Conservation (phyloP, 345 rosid species). For the Acer yangbiense region DNA sequence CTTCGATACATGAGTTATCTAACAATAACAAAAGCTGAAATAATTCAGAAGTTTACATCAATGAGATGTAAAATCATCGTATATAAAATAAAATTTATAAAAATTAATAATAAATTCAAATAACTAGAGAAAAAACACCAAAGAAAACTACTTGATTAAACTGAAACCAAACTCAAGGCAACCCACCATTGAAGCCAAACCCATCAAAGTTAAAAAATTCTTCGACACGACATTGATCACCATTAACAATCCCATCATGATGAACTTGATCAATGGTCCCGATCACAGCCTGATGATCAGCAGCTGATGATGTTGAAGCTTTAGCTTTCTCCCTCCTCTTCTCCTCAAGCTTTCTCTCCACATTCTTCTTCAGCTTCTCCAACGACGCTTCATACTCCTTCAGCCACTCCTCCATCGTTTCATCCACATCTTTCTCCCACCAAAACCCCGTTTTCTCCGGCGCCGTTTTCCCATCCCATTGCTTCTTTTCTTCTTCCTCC, state of each 20-base stretch:
- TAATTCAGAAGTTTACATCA: too few relatives aligned
- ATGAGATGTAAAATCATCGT: too few relatives aligned
- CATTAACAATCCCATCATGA: too few relatives aligned
- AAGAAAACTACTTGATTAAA: background rate
- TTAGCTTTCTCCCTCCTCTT: background rate
- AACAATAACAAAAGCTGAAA: too few relatives aligned
- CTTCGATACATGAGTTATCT: too few relatives aligned
- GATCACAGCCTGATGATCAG: background rate
- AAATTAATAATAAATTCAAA: too few relatives aligned
- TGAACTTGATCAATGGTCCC: background rate
- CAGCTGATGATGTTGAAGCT: background rate
- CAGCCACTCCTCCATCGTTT: background rate
- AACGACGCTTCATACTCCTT: background rate
- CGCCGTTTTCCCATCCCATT: background rate
- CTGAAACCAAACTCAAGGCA: background rate
- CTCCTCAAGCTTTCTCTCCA: background rate
- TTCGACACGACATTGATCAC: background rate
- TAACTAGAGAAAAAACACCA: background rate
- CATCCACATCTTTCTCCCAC: background rate
- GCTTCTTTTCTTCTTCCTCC: background rate
- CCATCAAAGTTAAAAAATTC: background rate
- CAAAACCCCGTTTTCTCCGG: background rate
- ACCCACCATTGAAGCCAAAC: background rate
- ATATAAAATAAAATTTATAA: too few relatives aligned
- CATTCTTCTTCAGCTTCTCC: background rate